phyloP scores from a whole-genome alignment of 2,329 filamentous ascomycete genomes.

The Pezicula carpinea region DNA sequence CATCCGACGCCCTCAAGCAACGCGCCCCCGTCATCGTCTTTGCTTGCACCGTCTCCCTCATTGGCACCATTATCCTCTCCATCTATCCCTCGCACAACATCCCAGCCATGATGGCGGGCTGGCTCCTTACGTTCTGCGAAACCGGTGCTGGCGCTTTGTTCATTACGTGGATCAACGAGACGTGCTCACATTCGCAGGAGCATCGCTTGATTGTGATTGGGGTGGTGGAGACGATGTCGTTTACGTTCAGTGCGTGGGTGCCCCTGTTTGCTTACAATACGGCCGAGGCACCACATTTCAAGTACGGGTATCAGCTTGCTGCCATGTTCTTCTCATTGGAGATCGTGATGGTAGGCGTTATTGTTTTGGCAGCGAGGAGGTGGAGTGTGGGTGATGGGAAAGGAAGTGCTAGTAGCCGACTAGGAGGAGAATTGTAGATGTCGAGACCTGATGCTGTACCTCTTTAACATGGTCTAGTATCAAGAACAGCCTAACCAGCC shows the following conservation, averaged over 20 bases:
- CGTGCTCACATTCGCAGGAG: conserved; percentile 15
- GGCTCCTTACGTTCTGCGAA: neutral
- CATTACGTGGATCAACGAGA: conserved; percentile 19
- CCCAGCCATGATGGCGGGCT: conserved; percentile 10
- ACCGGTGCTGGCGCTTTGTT: neutral
- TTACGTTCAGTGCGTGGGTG: conserved; percentile 13
- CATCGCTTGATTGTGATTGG: conserved; percentile 17
- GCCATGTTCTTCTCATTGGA: conserved; percentile 26
- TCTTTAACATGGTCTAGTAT: no score
- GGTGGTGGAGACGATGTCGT: conserved; percentile 15
- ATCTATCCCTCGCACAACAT: conserved; percentile 13
- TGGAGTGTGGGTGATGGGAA: neutral
- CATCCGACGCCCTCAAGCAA: conserved; percentile 15
- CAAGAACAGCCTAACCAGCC: no score
- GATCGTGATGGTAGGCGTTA: conserved; percentile 8
- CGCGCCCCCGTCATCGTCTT: conserved; percentile 20
- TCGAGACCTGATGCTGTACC: no score
- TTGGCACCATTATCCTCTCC: neutral
- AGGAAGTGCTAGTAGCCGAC: neutral
- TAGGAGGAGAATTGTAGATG: neutral
- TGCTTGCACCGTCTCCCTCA: neutral
- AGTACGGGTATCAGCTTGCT: conserved; percentile 28
- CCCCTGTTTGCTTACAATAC: conserved; percentile 11
- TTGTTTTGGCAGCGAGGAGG: neutral
- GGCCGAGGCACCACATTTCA: conserved; percentile 26